Evolutionary conservation across 495 filamentous ascomycete genomes (phyloP), one percentile per base, ranked within the genome.

Genomic region (Podospora australis): DNA sequence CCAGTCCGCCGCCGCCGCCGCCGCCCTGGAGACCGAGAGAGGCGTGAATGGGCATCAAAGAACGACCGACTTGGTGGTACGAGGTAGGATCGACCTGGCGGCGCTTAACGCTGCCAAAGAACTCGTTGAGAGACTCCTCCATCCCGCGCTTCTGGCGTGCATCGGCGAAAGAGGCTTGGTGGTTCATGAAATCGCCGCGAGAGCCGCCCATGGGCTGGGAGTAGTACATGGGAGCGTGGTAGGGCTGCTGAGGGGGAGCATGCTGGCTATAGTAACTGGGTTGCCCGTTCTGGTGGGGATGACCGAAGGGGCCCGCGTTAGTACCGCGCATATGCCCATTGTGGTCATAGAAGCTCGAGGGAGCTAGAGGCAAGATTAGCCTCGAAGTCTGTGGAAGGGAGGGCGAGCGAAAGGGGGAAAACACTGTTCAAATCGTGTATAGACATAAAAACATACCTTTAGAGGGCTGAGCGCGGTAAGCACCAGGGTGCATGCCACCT

Each of bases 61-160:
- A 81, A 60, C 86, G 83, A 49, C 86, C 85, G 43, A 96, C 83
- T 41, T 92, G 84, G 32, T 77, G 69, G 60, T 95, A 95, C 8
- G 85, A 92, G 29, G 74, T 78, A 1, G 89, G 83, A 53, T 97
- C 89, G 53, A 99, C 84, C 53, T 86, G 79, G 55, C 87, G 85
- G 45, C 89, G 84, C 72, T 96, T 96, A 49, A 84, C 79, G 60
- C 89, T 89, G 43, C 87, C 84, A 55, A 97, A 95, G 72, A 97
- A 94, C 55, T 94, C 89, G 61, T 95, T 89, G 49, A 97, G 69
- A n/a, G n/a, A n/a, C 22, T 87, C 87, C 48, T 96, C 90, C 46
- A 87, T 86, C 14, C 81, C 82, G 39, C 89, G 86, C 73, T 91
- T 95, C 19, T 24, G 14, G 50, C 84, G 78, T 46, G 71, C 74